Percentiles rank a stretch among this genome's conserved stretches.
These are phyloP conservation scores for Solanum commersonii DNA, from an alignment of 257 asterid species.

Conservation along the genomic window DNA sequence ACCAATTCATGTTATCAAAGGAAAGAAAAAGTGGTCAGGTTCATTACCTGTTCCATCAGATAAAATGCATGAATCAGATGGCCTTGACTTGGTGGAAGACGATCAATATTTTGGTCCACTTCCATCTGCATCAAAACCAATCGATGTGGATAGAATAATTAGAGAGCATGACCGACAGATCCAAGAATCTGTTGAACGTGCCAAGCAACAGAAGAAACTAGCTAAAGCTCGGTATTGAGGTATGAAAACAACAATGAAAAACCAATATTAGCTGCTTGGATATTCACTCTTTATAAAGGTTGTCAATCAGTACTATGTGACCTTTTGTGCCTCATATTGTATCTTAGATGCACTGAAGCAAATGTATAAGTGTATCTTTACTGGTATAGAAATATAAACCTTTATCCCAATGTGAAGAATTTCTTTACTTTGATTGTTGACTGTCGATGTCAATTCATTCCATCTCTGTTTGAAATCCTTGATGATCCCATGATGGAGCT, in stretches of 20 bases:
- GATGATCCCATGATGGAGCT: no score
- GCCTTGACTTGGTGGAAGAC: neutral
- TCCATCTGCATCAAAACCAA: neutral
- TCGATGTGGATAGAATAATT: neutral
- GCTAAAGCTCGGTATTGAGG: neutral
- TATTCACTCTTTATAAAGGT: neutral
- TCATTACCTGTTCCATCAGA: neutral
- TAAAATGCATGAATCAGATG: neutral
- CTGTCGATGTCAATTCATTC: no score
- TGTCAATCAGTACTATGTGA: neutral
- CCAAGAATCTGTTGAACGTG: neutral
- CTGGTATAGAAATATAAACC: neutral
- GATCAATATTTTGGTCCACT: neutral
- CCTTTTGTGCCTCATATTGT: neutral
- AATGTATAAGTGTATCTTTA: neutral
- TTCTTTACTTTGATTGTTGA: neutral
- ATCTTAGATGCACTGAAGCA: neutral
- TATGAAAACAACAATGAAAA: neutral
- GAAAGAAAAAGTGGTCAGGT: neutral
- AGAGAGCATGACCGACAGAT: neutral
- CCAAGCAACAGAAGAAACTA: neutral
- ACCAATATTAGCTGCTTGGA: neutral
- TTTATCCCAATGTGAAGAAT: neutral
- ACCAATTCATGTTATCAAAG: neutral
- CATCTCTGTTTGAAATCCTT: no score